Base-by-base conservation (phyloP, 176 grass and related monocot genomes). In the Oryza brachyantha region DNA sequence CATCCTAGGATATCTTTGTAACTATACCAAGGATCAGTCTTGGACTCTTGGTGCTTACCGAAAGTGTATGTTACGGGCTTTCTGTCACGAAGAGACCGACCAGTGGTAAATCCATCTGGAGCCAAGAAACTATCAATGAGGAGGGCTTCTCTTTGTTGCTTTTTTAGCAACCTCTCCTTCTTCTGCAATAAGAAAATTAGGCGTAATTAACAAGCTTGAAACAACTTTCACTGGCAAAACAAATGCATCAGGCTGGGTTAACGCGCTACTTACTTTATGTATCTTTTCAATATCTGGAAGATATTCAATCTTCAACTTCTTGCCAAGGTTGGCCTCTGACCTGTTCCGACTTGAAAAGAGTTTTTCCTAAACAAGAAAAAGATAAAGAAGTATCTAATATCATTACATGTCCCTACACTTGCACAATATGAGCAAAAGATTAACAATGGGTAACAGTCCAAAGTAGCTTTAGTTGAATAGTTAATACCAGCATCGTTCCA, bases 81-180 rank as follows among this genome's bases (percentile, higher is more conserved):
- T 78, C 96, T 89, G 79, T 96, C 84, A 83, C 96, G 96, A 71
- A 99, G 92, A 68, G 88, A 92, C 14, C 96, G 96, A n/a, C 96
- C 96, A 40, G 76, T 85, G 13, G 88, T 83, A 82, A 80, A 66
- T 57, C 93, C 88, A 88, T 99, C 92, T 69, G 92, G 66, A 58
- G 86, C 80, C 81, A 99, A 84, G 84, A 89, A 96, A 48, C 92
- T 95, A 75, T 96, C 92, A 65, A 99, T 86, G 42, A 99, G 96
- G 46, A 99, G 90, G 63, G 96, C 96, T 89, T 99, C 96, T 83
- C 96, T 96, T 74, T 99, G 96, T 82, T 99, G 96, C 74, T 99
- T 99, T 83, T 96, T 99, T 46, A 99, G 85, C 84, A 91, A 62
- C 79, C 60, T 99, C 78, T 99, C 96, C 84, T 93, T 99, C 82